Percentiles rank a stretch among this genome's conserved stretches.
These are phyloP conservation scores for Puccinia hordei DNA, from an alignment of 1,284 basidiomycete genomes.

Conservation along the genomic window DNA sequence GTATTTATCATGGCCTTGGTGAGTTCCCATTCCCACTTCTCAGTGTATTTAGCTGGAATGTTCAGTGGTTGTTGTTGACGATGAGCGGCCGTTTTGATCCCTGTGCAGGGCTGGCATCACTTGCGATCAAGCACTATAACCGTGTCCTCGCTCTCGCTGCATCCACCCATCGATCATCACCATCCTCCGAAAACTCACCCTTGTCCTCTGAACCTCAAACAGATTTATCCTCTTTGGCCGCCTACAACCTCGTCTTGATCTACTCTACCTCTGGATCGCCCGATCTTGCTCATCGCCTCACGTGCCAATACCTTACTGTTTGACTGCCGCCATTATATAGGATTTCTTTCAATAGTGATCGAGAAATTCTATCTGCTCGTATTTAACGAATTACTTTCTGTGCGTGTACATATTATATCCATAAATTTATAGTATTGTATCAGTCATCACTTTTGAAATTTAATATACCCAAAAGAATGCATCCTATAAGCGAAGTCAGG, in stretches of 20 bases:
- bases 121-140: conserved; percentile 81
- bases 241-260: conserved; percentile 82
- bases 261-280: conserved; percentile 73
- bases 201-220: neutral
- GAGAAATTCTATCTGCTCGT: neutral
- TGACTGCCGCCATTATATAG: conserved; percentile 37
- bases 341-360: neutral
- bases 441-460: too few relatives aligned
- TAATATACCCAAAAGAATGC: too few relatives aligned
- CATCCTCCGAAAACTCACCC: neutral
- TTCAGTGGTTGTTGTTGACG: neutral
- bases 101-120: conserved; percentile 71
- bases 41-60: neutral
- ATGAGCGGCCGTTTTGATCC: neutral
- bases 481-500: too few relatives aligned
- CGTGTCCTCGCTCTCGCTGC: conserved; percentile 65
- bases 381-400: neutral
- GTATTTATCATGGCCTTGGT: conserved; percentile 89
- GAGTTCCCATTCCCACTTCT: conserved; percentile 52
- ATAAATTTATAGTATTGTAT: neutral
- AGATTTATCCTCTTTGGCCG: conserved; percentile 66
- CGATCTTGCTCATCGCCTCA: conserved; percentile 60
- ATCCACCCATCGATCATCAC: conserved; percentile 55
- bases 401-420: neutral
- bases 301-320: conserved; percentile 54